Conservation (phyloP, 768 basidiomycete genomes). For the Termitomyces sp. region DNA sequence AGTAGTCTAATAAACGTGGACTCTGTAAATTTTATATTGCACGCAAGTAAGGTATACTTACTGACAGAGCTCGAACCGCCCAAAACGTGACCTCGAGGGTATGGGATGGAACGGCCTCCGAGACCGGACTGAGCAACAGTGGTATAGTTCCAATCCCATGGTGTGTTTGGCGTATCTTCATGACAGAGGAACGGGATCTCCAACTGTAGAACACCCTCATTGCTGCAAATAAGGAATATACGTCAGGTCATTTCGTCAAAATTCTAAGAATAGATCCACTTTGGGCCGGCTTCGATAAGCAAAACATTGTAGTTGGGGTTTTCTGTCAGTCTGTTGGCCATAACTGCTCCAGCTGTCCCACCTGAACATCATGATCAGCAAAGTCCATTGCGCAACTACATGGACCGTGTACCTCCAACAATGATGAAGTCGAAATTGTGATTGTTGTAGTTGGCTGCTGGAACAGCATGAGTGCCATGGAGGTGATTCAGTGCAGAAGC, state of each 20-base stretch:
- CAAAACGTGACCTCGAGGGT: constrained; percentile 6
- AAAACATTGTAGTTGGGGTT: constrained; percentile 6
- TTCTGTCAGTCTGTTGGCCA: constrained; percentile 8
- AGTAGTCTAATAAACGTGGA: neutral
- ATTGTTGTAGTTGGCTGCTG: neutral
- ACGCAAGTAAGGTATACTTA: neutral
- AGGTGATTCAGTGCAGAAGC: neutral
- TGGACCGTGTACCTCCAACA: constrained; percentile 3
- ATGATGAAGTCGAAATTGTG: constrained; percentile 3
- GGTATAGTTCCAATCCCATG: constrained; percentile 10
- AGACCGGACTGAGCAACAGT: constrained; percentile 5
- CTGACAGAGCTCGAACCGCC: constrained; percentile 7
- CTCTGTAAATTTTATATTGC: no score
- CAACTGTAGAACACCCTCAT: neutral
- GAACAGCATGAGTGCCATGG: neutral
- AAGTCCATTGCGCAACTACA: neutral
- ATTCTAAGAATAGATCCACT: neutral
- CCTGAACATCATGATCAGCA: neutral
- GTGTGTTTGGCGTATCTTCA: constrained; percentile 2
- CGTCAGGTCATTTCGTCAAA: neutral
- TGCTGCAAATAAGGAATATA: neutral
- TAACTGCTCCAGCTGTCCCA: constrained; percentile 6
- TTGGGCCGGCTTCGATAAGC: constrained; percentile 7
- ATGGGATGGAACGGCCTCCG: constrained; percentile 4
- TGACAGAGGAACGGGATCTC: constrained; percentile 4